Conservation (phyloP, 805 yeast species). For the Myxozyma mucilagina region DNA sequence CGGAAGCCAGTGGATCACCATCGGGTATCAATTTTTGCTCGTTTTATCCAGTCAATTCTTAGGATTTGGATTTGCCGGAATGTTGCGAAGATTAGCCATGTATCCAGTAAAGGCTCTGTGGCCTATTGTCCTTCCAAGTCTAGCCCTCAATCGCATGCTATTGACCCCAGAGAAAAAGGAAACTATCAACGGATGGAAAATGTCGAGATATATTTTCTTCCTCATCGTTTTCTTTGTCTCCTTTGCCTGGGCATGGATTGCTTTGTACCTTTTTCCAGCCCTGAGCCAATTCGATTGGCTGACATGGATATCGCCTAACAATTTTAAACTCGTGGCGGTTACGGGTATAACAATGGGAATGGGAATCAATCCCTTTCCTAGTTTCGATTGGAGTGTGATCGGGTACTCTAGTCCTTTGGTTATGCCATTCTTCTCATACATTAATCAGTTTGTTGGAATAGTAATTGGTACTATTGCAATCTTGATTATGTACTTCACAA, state of each 20-base stretch:
- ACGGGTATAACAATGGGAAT: conserved; percentile 64
- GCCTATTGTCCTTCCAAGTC: conserved; percentile 65
- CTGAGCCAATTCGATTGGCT: conserved; percentile 60
- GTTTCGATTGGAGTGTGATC: conserved; percentile 69
- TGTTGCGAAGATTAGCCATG: conserved; percentile 58
- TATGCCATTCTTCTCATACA: conserved; percentile 38
- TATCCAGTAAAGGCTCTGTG: conserved; percentile 67
- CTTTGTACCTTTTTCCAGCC: conserved; percentile 59
- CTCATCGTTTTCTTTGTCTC: conserved; percentile 43
- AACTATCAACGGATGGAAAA: conserved; percentile 63
- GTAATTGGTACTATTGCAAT: conserved; percentile 53
- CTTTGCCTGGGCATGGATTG: conserved; percentile 60
- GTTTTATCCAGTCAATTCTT: conserved; percentile 59
- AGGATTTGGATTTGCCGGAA: conserved; percentile 69
- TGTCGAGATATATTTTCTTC: conserved; percentile 55
- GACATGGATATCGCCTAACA: conserved; percentile 63
- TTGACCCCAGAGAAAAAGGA: conserved; percentile 39
- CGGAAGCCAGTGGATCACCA: conserved; percentile 24
- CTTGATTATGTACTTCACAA: conserved; percentile 54
- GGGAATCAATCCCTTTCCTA: conserved; percentile 59
- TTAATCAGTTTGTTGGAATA: conserved; percentile 45
- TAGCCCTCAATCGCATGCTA: conserved; percentile 58
- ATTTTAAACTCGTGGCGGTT: conserved; percentile 60
- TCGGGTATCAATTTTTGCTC: conserved; percentile 56
- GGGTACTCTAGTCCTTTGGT: conserved; percentile 39